Evolutionary conservation across 257 asterid genomes (phyloP), one percentile per base, ranked within the genome.

Genomic region (Lycium ferocissimum): DNA sequence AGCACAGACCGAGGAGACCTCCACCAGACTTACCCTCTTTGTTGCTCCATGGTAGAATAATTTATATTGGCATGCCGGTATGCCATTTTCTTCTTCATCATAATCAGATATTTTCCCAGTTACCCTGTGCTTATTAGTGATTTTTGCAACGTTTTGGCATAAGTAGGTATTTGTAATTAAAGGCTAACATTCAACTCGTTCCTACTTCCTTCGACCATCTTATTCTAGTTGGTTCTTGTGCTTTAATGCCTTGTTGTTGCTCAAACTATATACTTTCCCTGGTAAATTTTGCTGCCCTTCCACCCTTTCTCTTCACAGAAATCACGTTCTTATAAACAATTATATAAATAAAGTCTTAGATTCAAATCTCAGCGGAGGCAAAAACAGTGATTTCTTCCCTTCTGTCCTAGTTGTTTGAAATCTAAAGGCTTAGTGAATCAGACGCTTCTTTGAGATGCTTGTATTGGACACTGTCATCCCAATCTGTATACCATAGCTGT

Each of bases 61-160:
- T 96, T 73, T 96, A 91, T 88, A 94, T 96, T 91, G 98, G 98
- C 86, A 94, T 94, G 98, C 98, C 99, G 84, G 99, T 96, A 86
- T 58, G 89, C 18, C 33, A 17, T 22, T 35, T 54, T 58, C 15
- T 47, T 61, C 4, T 49, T 75, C 61, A 6, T 47, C 61, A 49
- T 40, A 5, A 40, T 78, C 62, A 15, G 63, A 14, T 26, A 4
- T 78, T 78, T 78, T 26, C 47, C 0, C 1, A 26, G 82, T 78
- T 53, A 4, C 1, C 26, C 20, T 14, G 49, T 53, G 63, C 47
- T 78, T 78, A 53, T 51, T 26, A 73, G 81, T 47, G 81, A 45
- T 0, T 73, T 73, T 14, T 20, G 61, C 43, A 73, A 73, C 3
- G 3, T 73, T 12, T 73, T 73, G 1, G 61, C 61, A 13, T 26